Conservation (phyloP, 306 rosid species). For the Quillaja saponaria region DNA sequence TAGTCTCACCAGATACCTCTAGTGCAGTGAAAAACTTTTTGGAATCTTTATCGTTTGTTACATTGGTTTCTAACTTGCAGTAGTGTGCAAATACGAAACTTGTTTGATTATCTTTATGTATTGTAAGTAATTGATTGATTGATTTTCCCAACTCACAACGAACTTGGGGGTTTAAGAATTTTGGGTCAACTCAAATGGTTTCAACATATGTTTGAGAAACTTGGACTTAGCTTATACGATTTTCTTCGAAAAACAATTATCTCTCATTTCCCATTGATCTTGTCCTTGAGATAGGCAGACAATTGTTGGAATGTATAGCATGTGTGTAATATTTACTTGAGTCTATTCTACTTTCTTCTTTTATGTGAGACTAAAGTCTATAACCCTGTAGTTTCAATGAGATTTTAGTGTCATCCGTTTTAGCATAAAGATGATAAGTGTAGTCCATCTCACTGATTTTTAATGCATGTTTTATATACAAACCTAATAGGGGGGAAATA, state of each 20-base stretch:
- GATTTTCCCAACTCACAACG: slow-evolving; percentile 69
- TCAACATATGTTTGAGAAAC: slow-evolving; percentile 99
- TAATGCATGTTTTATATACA: too few species aligned
- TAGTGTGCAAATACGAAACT: slow-evolving; percentile 99
- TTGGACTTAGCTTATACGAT: slow-evolving; percentile 99
- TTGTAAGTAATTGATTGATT: slow-evolving; percentile 93
- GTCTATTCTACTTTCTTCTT: slow-evolving; percentile 34
- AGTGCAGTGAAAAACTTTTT: slow-evolving; percentile 16
- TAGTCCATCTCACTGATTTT: too few species aligned
- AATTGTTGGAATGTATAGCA: slow-evolving; percentile 99
- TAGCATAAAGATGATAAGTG: too few species aligned
- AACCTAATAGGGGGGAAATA: too few species aligned
- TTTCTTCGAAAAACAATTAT: slow-evolving; percentile 99
- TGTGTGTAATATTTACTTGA: slow-evolving; percentile 91
- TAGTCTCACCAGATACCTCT: slow-evolving; percentile 2
- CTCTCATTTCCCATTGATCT: slow-evolving; percentile 99
- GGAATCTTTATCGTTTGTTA: slow-evolving; percentile 54
- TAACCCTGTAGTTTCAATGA: too few species aligned
- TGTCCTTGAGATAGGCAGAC: slow-evolving; percentile 99
- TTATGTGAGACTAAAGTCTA: too few species aligned
- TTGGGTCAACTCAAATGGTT: slow-evolving; percentile 89
- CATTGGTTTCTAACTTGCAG: slow-evolving; percentile 97
- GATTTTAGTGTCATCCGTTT: too few species aligned
- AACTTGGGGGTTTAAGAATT: slow-evolving; percentile 73
- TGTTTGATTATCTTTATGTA: slow-evolving; percentile 99